These are phyloP conservation scores for Alternaria sp. DNA, from an alignment of 2,329 filamentous ascomycete species.

Conservation along the genomic window DNA sequence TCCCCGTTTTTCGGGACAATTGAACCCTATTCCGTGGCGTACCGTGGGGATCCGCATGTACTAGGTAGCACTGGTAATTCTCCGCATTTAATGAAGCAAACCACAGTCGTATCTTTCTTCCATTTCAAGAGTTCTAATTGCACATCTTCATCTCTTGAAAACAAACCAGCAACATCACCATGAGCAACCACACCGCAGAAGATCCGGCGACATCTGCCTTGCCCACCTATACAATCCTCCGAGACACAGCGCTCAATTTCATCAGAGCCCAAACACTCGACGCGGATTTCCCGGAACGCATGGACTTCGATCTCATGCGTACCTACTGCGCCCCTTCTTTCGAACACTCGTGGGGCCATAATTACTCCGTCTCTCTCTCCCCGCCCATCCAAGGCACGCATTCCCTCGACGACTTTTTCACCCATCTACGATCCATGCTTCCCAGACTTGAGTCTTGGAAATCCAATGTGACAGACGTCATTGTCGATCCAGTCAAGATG, in stretches of 20 bases:
- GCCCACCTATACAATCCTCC: conserved; percentile 17
- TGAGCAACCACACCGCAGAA: neutral
- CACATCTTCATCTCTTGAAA: neutral
- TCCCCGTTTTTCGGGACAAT: neutral
- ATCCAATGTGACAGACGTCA: conserved; percentile 21
- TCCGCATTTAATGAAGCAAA: neutral
- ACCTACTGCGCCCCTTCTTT: conserved; percentile 23
- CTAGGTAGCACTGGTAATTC: neutral
- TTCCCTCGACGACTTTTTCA: conserved; percentile 25
- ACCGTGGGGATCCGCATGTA: neutral
- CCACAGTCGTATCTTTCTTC: neutral
- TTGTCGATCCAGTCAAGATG: conserved; percentile 34
- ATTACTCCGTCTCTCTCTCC: conserved; percentile 28
- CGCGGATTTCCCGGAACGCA: neutral
- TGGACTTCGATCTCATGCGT: conserved; percentile 24
- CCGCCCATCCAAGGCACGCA: conserved; percentile 26
- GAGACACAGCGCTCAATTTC: conserved; percentile 23
- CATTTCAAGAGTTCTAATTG: neutral
- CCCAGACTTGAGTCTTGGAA: conserved; percentile 29
- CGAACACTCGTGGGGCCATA: conserved; percentile 39
- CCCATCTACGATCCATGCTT: conserved; percentile 30
- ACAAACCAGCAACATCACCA: neutral
- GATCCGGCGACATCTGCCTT: neutral
- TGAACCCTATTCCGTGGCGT: neutral
- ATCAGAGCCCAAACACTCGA: conserved; percentile 18